Base-by-base conservation (phyloP, 2,329 filamentous ascomycete species). In the Fusarium chuoi region DNA sequence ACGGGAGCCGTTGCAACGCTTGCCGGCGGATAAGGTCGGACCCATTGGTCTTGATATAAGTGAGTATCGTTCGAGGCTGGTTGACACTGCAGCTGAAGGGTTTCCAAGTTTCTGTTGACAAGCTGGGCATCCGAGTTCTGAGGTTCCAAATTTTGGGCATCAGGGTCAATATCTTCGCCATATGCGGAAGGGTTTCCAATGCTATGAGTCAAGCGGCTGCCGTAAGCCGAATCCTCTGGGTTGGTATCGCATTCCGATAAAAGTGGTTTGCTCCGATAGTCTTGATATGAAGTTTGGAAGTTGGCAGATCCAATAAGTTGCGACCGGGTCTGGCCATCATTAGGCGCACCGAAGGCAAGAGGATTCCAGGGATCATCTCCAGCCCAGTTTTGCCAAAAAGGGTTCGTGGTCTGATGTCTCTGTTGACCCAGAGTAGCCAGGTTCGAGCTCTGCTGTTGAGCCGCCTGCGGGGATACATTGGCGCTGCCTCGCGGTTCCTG, bases 191-290 rank as follows among this genome's bases (percentile, higher is more conserved):
- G 80, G 46, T 84, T 85, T 13, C 82, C 82, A 57, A 84, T 80
- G 70, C 86, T 87, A 33, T 79, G 83, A 30, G 83, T 83, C 10
- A 82, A 71, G 28, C 77, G 74, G 62, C 82, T 82, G 57, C 84
- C 85, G 70, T 88, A 88, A 28, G 85, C 85, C 17, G 87, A 88
- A 73, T 88, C 86, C 6, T 82, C 79, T 15, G 81, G 76, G 48
- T 79, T 58, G 8, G 82, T 85, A 52, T 81, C 82, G 67, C 81
- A 82, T 51, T 86, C 85, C 11, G 85, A 87, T 13, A 82, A 78
- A 38, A 81, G 74, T 17, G 65, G 66, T 10, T 73, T 71, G 64
- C 61, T 80, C 46, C 78, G 71, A 38, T 78, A 82, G 30, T 68
- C 69, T 36, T 75, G 70, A 56, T 76, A 79, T 13, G 65, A 62